Base-by-base conservation (phyloP, 2,329 filamentous ascomycete species). In the Apiospora marii region DNA sequence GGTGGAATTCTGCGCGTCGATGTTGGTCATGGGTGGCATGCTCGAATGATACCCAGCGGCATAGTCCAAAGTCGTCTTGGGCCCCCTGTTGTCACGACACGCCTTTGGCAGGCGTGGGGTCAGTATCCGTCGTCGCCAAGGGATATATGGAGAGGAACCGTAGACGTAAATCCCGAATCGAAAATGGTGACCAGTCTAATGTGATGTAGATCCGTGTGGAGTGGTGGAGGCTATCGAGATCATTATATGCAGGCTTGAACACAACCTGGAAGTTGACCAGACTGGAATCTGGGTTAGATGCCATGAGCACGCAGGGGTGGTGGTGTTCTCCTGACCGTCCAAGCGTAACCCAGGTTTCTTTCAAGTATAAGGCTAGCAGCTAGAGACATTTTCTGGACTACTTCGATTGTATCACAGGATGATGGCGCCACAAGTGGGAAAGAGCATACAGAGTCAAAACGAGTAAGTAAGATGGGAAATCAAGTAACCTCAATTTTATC, bases 401-500 rank as follows among this genome's bases (percentile, higher is more conserved):
- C 49, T 14, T 53, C 24, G 4, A 16, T 30, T 1, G 6, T 19
- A 27, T 30, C 53, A 19, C 27, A 30, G 34, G 0, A 61, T 34
- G 14, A 27, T 34, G 4, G 27, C 6, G 34, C 8, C 27, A 64
- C 58, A 12, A 61, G 22, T 6, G n/a, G n/a, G 14, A n/a, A 51
- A 64, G 30, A 4, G 30, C 27, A 58, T 8, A n/a, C 34, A n/a
- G 16, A 34, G 19, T 41, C 58, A 41, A 22, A 30, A 16, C 27
- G 27, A 41, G 30, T 4, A 30, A 7, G 30, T 64, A 34, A 64
- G 34, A 12, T 41, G 22, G 58, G 34, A 41, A 64, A 64, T 64
- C 34, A 37, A 64, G 58, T 46, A 58, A 24, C 68, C 68, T 70
- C 43, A 58, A 68, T 68, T 68, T 27, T 41, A 41, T 41, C 37